Conservation (phyloP, 2,329 filamentous ascomycete species). For the Bipolaris bicolor region DNA sequence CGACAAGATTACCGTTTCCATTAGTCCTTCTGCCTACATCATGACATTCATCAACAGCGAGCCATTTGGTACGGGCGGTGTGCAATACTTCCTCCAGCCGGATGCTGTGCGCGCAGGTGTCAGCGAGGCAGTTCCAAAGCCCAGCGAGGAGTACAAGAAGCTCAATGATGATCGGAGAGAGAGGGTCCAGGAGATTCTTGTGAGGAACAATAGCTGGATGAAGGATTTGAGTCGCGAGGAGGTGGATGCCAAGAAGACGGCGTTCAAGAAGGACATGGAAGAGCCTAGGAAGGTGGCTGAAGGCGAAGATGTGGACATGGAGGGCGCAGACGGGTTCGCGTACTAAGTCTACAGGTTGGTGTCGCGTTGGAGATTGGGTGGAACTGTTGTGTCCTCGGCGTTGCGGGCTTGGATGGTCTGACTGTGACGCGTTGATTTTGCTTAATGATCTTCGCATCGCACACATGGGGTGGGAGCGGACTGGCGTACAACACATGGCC, state of each 20-base stretch:
- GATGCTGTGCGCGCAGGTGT: conserved; percentile 44
- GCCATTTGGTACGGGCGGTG: conserved; percentile 37
- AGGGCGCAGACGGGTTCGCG: conserved; percentile 26
- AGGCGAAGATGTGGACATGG: conserved; percentile 45
- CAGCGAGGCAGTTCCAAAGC: conserved; percentile 42
- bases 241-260: conserved; percentile 52
- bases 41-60: conserved; percentile 53
- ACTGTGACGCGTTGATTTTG: conserved; percentile 5
- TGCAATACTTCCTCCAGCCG: conserved; percentile 51
- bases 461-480: background rate
- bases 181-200: conserved; percentile 50
- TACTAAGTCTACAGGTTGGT: background rate
- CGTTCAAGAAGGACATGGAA: conserved; percentile 42
- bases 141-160: conserved; percentile 41
- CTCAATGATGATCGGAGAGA: conserved; percentile 41
- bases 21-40: conserved; percentile 52
- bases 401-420: conserved; percentile 10
- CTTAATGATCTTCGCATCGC: conserved; percentile 6
- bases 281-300: conserved; percentile 26
- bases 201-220: conserved; percentile 56
- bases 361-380: background rate
- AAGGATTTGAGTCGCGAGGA: conserved; percentile 54
- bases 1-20: conserved; percentile 54
- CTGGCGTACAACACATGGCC: conserved; percentile 9
- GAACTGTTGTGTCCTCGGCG: conserved; percentile 7